Conservation (phyloP, 2,329 filamentous ascomycete species). For the Penicillium sclerotiorum region DNA sequence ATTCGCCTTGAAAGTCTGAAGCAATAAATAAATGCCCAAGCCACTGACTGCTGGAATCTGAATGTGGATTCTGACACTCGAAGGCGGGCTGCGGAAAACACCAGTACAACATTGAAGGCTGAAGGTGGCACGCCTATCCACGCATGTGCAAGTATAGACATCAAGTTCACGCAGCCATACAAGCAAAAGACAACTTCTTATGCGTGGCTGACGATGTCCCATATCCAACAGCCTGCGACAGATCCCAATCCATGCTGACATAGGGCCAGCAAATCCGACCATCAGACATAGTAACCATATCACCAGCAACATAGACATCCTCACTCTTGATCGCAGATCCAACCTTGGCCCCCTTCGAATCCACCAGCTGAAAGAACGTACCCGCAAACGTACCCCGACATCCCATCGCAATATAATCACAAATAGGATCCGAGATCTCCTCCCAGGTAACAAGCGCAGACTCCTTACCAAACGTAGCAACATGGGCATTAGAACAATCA, state of each 20-base stretch:
- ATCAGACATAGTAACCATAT: constrained; percentile 60
- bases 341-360: constrained; percentile 54
- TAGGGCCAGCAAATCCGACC: constrained; percentile 59
- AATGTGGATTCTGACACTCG: no score
- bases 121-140: no score
- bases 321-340: constrained; percentile 54
- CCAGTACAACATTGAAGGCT: no score
- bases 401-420: constrained; percentile 61
- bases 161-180: no score
- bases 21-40: no score
- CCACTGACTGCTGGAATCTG: no score
- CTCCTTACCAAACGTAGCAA: constrained; percentile 55
- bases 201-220: constrained; percentile 12
- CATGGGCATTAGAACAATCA: constrained; percentile 63
- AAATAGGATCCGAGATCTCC: constrained; percentile 59
- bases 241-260: constrained; percentile 44
- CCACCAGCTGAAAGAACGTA: constrained; percentile 62
- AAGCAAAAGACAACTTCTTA: constrained; percentile 30
- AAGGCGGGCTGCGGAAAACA: no score
- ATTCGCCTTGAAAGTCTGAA: no score
- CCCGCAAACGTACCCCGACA: constrained; percentile 62
- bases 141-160: no score
- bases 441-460: constrained; percentile 64
- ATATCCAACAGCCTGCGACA: constrained; percentile 36
- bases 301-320: constrained; percentile 62